A percentile compares a stretch with the other conserved stretches of the same genome.
Evolutionary conservation across 768 basidiomycete genomes (phyloP).

Genomic region (Phylloporus rhodoxanthus): DNA sequence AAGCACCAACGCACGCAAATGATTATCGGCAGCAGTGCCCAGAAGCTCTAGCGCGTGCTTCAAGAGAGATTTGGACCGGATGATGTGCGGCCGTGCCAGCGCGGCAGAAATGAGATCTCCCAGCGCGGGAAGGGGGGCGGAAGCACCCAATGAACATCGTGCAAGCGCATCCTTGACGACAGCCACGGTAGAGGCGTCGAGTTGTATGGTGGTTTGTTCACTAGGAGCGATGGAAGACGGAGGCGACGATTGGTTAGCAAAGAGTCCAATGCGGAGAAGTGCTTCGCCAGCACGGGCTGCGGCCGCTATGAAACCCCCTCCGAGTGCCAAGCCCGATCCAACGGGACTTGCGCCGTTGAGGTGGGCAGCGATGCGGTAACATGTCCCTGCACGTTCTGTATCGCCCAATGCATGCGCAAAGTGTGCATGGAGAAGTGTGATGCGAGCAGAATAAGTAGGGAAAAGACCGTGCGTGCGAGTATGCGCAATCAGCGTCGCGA

Average conservation of each 20-base stretch:
- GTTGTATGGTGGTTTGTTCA: conserved; percentile 7
- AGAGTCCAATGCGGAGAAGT: conserved; percentile 44
- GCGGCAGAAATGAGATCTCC: conserved; percentile 18
- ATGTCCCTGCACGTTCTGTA: conserved; percentile 47
- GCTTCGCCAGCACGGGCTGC: conserved; percentile 51
- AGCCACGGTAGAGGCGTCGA: conserved; percentile 13
- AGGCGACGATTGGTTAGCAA: conserved; percentile 4
- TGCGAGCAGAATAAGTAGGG: conserved; percentile 48
- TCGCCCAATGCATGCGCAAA: conserved; percentile 63
- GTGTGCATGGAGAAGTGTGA: conserved; percentile 66
- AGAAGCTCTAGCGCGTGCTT: conserved; percentile 56
- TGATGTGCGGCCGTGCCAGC: conserved; percentile 20
- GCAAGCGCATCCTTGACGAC: conserved; percentile 26
- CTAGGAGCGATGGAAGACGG: neutral
- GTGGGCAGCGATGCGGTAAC: conserved; percentile 58
- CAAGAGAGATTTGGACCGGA: conserved; percentile 36
- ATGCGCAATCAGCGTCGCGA: conserved; percentile 52
- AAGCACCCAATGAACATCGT: conserved; percentile 20
- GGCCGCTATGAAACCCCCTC: conserved; percentile 38
- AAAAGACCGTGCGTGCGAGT: conserved; percentile 57
- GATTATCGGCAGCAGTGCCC: conserved; percentile 58
- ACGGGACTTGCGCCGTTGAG: conserved; percentile 35
- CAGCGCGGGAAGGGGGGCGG: conserved; percentile 14
- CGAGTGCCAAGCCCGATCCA: conserved; percentile 10
- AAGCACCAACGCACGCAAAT: conserved; percentile 64